Base-by-base conservation (phyloP, 371 early-diverging fungal species). In the Choanephora cucurbitarum region DNA sequence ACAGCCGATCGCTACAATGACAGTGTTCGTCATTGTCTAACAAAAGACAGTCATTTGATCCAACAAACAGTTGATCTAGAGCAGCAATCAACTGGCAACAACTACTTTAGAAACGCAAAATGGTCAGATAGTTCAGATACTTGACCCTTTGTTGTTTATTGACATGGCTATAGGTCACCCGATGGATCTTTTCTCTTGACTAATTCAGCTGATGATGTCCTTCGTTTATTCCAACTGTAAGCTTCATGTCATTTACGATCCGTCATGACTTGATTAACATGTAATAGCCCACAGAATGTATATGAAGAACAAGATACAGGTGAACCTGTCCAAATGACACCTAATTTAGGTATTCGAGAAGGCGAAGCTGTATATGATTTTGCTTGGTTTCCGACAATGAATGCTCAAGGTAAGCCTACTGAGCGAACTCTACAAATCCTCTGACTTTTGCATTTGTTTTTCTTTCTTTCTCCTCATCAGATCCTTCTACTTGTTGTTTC, bases 331-430 rank as follows among this genome's bases (percentile, higher is more conserved):
- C 24, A 60, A 3, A 62, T 78, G 58, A 44, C 28, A 7, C 64
- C 82, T n/a, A 62, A 49, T 15, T 41, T 86, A 22, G 60, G 67
- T 7, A 73, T 83, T 33, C 56, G 66, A 39, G 80, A 79, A 62
- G 85, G 79, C 4, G 90, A 90, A 59, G 60, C 78, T 0, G 58
- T 88, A 0, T 84, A 85, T 57, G 90, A 88, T 46, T 79, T 75
- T 61, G 73, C 71, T 15, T 90, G 87, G 87, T 88, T 83, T 58
- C 90, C 90, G 15, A 67, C 61, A 5, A 89, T 89, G 90, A 77
- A 60, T 19, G 70, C 70, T 40, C 73, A 75, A 69, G 84, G 85
- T 82, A 66, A 44, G 23, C 21, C 13, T 7, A 18, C 10, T 7
- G 32, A 37, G 19, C 14, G 10, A 0, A 21, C 28, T 32, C 2